These are phyloP conservation scores for Lentinula detonsa DNA, from an alignment of 768 basidiomycete genomes.

Conservation along the genomic window DNA sequence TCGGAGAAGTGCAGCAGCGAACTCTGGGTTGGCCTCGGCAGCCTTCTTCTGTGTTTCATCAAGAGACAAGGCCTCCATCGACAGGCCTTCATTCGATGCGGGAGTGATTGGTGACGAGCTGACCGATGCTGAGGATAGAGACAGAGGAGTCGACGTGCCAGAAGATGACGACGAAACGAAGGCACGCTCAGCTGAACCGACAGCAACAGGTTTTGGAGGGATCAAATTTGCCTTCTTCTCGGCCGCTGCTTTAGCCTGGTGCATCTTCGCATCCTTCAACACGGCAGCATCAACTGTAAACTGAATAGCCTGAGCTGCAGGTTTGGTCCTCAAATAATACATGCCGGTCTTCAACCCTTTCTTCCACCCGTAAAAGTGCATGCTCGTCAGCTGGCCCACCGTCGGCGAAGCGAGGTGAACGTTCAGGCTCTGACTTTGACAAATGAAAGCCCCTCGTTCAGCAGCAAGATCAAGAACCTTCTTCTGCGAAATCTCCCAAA, in stretches of 20 bases:
- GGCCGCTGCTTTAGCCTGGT: slow-evolving; percentile 24
- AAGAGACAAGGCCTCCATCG: slow-evolving; percentile 29
- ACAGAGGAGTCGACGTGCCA: slow-evolving; percentile 22
- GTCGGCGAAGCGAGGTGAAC: slow-evolving; percentile 89
- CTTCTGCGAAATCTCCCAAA: slow-evolving; percentile 99
- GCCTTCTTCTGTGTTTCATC: slow-evolving; percentile 47
- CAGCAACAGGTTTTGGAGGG: background rate
- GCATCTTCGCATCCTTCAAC: slow-evolving; percentile 58
- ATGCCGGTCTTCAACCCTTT: slow-evolving; percentile 98
- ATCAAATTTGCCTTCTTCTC: slow-evolving; percentile 9
- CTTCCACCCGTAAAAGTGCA: slow-evolving; percentile 99
- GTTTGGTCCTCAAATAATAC: slow-evolving; percentile 94
- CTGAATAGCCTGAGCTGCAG: slow-evolving; percentile 94
- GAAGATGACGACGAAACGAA: slow-evolving; percentile 13
- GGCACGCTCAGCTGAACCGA: background rate
- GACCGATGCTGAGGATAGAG: slow-evolving; percentile 17
- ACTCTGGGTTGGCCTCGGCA: slow-evolving; percentile 63
- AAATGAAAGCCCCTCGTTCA: slow-evolving; percentile 98
- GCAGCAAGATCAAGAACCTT: slow-evolving; percentile 96
- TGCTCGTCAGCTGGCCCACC: slow-evolving; percentile 86
- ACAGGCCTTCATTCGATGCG: slow-evolving; percentile 17
- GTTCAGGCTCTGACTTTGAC: slow-evolving; percentile 93
- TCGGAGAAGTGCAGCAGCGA: slow-evolving; percentile 68
- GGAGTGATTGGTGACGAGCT: slow-evolving; percentile 20
- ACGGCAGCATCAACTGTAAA: slow-evolving; percentile 90